phyloP scores from a whole-genome alignment of 169 alveolate species.

The Toxoplasma gondii region DNA sequence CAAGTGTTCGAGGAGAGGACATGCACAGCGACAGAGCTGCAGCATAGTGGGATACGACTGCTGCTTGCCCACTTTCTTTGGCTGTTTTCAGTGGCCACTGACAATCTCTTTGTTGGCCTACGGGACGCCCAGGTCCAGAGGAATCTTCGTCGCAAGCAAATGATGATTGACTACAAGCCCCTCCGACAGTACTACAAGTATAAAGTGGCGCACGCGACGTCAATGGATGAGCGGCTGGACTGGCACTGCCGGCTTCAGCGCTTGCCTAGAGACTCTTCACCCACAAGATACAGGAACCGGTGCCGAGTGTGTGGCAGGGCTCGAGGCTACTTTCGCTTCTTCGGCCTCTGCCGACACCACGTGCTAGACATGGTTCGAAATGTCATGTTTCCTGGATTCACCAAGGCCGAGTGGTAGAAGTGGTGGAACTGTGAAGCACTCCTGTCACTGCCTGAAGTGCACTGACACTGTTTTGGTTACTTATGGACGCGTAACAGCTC shows the following conservation, averaged over 20 bases:
- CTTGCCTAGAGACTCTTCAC: constrained; percentile 53
- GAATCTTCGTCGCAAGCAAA: constrained; percentile 36
- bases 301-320: constrained; percentile 52
- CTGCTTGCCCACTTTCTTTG: not conserved
- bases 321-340: constrained; percentile 54
- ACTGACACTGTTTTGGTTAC: too few species aligned
- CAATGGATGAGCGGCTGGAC: constrained; percentile 57
- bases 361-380: constrained; percentile 34
- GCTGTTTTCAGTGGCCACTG: constrained; percentile 25
- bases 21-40: not conserved
- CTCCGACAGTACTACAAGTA: constrained; percentile 11
- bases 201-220: not conserved
- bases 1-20: not conserved
- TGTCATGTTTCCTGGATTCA: constrained; percentile 39
- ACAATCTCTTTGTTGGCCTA: not conserved
- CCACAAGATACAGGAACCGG: constrained; percentile 48
- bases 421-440: not conserved
- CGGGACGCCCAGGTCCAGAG: constrained; percentile 39
- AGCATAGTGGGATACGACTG: not conserved
- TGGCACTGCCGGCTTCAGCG: constrained; percentile 63
- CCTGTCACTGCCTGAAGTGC: too few species aligned
- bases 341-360: constrained; percentile 60
- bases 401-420: constrained; percentile 57
- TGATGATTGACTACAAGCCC: not conserved
- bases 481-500: too few species aligned